These are phyloP conservation scores for Globisporangium recalcitrans DNA, from an alignment of 352 stramenopile genomes.

Conservation along the genomic window DNA sequence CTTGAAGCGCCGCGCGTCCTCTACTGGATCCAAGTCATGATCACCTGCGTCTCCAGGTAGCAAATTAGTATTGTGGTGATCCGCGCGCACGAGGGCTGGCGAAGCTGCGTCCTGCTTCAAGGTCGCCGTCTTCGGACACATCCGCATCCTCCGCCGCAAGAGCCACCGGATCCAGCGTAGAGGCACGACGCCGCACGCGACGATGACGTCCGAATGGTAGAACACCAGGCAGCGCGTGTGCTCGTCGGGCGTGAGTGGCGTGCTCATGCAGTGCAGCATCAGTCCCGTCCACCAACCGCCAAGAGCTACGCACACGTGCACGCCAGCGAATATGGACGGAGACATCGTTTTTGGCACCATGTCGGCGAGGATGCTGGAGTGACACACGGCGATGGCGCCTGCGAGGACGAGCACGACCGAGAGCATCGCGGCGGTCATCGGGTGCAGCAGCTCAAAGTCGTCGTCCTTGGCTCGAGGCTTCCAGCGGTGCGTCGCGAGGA, in stretches of 20 bases:
- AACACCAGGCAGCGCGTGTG: constrained; percentile 11
- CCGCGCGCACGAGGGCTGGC: background rate
- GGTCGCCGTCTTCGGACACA: background rate
- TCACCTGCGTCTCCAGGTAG: background rate
- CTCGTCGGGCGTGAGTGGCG: constrained; percentile 10
- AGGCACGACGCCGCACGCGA: constrained; percentile 7
- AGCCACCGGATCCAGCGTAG: background rate
- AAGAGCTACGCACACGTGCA: background rate
- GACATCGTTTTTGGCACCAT: background rate
- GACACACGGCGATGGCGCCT: background rate
- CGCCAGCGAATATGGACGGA: background rate
- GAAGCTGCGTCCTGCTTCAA: background rate
- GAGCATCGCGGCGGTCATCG: background rate
- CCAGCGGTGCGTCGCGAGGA: constrained; percentile 2
- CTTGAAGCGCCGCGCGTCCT: background rate
- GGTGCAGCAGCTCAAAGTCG: constrained; percentile 8
- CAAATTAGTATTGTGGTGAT: background rate
- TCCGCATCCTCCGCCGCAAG: background rate
- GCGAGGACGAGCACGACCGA: background rate
- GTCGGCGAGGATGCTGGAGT: background rate
- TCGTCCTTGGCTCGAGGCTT: background rate
- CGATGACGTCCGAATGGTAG: constrained; percentile 9
- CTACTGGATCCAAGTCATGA: constrained; percentile 5
- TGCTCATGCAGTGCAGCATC: constrained; percentile 11
- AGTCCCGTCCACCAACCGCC: constrained; percentile 8